Conservation (phyloP, 1,139 yeast species). For the Geotrichum histeridarum region DNA sequence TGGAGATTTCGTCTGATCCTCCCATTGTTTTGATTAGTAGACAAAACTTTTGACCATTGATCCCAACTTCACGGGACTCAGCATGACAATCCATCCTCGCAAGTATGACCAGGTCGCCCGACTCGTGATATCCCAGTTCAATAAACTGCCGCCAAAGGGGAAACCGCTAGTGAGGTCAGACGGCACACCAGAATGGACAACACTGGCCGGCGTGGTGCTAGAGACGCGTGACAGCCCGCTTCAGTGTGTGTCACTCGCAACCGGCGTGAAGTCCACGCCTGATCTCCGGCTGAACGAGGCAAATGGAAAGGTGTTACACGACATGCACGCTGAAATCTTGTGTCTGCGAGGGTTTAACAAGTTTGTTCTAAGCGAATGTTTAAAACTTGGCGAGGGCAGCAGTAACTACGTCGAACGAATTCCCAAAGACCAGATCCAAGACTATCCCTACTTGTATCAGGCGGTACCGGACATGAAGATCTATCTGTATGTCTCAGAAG, state of each 20-base stretch:
- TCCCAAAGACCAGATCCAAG: not conserved
- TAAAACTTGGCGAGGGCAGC: conserved; percentile 18
- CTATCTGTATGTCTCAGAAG: conserved; percentile 66
- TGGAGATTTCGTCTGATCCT: not conserved
- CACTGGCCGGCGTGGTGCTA: conserved; percentile 64
- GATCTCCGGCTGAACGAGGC: conserved; percentile 38
- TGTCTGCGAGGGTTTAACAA: conserved; percentile 64
- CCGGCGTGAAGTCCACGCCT: conserved; percentile 81
- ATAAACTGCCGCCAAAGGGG: conserved; percentile 41
- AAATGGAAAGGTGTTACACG: conserved; percentile 66
- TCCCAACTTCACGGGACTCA: not conserved
- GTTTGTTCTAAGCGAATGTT: conserved; percentile 39
- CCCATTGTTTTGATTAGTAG: not conserved
- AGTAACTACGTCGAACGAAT: not conserved
- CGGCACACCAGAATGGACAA: conserved; percentile 76
- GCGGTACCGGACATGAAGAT: conserved; percentile 40
- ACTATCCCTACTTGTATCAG: conserved; percentile 24
- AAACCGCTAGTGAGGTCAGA: conserved; percentile 59
- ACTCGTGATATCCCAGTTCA: conserved; percentile 35
- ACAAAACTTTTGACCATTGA: too few species aligned
- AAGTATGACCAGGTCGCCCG: conserved; percentile 28
- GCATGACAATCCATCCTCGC: not conserved
- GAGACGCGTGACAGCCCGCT: conserved; percentile 35
- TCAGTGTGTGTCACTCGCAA: conserved; percentile 50
- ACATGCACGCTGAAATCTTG: conserved; percentile 82